A percentile compares a stretch with the other conserved stretches of the same genome.
Evolutionary conservation across 257 asterid genomes (phyloP).

Genomic region (Cruciata laevipes): DNA sequence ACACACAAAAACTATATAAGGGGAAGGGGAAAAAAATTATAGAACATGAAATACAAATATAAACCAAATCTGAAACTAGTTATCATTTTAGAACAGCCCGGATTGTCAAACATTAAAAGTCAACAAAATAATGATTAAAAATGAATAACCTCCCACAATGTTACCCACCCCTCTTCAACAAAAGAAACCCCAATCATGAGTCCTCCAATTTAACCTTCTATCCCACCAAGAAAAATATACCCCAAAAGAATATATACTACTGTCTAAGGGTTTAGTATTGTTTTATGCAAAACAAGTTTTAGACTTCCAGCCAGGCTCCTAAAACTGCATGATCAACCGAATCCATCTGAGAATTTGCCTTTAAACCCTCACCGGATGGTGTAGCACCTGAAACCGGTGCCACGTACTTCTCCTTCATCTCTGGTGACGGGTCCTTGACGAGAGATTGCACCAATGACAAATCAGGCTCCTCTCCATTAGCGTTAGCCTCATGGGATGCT

Average conservation of each 20-base stretch:
- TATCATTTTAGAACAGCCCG: slow-evolving; percentile 34
- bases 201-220: neutral
- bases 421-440: slow-evolving; percentile 90
- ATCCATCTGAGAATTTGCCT: slow-evolving; percentile 44
- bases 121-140: slow-evolving; percentile 16
- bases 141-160: slow-evolving; percentile 31
- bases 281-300: slow-evolving; percentile 41
- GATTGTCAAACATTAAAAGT: slow-evolving; percentile 29
- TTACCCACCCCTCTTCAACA: slow-evolving; percentile 11
- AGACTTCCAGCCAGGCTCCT: slow-evolving; percentile 86
- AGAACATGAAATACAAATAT: slow-evolving; percentile 24
- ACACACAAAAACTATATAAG: no score
- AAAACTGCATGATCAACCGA: slow-evolving; percentile 65
- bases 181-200: neutral
- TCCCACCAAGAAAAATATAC: slow-evolving; percentile 33
- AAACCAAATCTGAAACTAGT: slow-evolving; percentile 26
- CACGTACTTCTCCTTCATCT: slow-evolving; percentile 62
- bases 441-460: slow-evolving; percentile 94
- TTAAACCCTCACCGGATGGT: slow-evolving; percentile 81
- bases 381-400: slow-evolving; percentile 44
- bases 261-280: slow-evolving; percentile 35
- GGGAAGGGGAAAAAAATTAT: neutral
- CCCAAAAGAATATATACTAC: slow-evolving; percentile 48
- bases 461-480: slow-evolving; percentile 69
- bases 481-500: slow-evolving; percentile 29